Evolutionary conservation across 306 rosid genomes (phyloP).

Genomic region (Oemleria cerasiformis): DNA sequence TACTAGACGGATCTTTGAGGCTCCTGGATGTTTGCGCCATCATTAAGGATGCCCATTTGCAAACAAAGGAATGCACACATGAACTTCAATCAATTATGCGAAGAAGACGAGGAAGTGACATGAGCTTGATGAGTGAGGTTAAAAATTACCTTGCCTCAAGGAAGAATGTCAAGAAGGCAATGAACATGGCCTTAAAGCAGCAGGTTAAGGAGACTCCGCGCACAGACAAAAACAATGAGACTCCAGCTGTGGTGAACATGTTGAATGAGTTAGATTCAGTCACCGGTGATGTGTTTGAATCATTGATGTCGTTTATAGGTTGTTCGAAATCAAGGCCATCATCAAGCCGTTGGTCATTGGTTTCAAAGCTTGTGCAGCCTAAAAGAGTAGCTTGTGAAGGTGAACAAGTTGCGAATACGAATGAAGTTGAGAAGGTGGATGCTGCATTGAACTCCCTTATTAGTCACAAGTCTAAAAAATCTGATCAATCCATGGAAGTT

Average conservation of each 20-base stretch:
- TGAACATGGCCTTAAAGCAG: constrained; percentile 16
- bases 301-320: constrained; percentile 18
- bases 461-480: constrained; percentile 1
- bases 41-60: constrained; percentile 20
- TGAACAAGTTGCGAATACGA: neutral
- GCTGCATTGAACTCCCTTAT: constrained; percentile 2
- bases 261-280: constrained; percentile 17
- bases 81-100: constrained; percentile 23
- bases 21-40: constrained; percentile 26
- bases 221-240: constrained; percentile 1
- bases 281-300: constrained; percentile 10
- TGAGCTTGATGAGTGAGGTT: constrained; percentile 15
- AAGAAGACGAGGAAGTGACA: constrained; percentile 23
- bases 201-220: constrained; percentile 5
- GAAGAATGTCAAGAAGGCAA: constrained; percentile 24
- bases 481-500: neutral
- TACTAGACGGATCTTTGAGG: constrained; percentile 28
- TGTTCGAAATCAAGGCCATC: constrained; percentile 17
- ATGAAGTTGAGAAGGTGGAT: constrained; percentile 21
- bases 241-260: neutral
- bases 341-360: constrained; percentile 22
- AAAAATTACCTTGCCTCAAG: constrained; percentile 16
- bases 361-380: constrained; percentile 27
- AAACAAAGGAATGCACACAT: constrained; percentile 25
- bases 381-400: constrained; percentile 24